phyloP scores from a whole-genome alignment of 129 eudicot genomes.

The Chrysanthemum makinoi region DNA sequence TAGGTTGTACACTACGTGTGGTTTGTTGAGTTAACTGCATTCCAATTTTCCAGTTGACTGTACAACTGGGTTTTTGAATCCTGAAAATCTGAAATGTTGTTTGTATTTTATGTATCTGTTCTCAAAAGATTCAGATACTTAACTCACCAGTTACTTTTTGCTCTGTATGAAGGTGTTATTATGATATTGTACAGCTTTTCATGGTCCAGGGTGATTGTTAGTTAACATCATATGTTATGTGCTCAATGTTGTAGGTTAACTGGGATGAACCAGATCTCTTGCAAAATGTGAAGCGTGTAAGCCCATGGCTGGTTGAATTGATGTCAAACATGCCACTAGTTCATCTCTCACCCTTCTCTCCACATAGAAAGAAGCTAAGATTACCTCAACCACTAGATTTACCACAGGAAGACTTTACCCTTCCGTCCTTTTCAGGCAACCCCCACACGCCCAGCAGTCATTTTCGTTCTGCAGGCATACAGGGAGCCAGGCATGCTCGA shows the following conservation, averaged over 20 bases:
- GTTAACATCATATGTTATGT: background rate
- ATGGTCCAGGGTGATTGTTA: background rate
- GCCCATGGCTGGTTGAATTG: constrained; percentile 89
- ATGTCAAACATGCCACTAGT: constrained; percentile 68
- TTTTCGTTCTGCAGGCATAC: constrained; percentile 84
- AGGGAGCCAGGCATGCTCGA: constrained; percentile 99
- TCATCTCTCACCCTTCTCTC: constrained; percentile 77
- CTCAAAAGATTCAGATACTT: too few species aligned
- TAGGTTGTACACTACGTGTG: background rate
- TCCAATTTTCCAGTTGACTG: background rate
- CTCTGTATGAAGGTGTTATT: background rate
- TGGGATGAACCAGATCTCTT: constrained; percentile 92
- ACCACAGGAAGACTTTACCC: constrained; percentile 41
- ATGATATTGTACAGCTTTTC: background rate
- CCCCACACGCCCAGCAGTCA: constrained; percentile 68
- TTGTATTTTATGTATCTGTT: too few species aligned
- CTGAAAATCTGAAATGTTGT: too few species aligned
- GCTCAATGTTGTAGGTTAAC: constrained; percentile 46
- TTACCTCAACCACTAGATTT: constrained; percentile 55
- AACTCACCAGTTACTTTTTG: too few species aligned
- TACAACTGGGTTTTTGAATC: too few species aligned
- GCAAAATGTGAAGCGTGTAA: constrained; percentile 87
- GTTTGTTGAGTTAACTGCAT: background rate
- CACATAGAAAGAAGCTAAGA: constrained; percentile 73
- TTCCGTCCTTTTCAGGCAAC: constrained; percentile 63